A percentile compares a stretch with the other conserved stretches of the same genome.
These are phyloP conservation scores for Panus rudis DNA, from an alignment of 768 basidiomycete genomes.

Conservation along the genomic window DNA sequence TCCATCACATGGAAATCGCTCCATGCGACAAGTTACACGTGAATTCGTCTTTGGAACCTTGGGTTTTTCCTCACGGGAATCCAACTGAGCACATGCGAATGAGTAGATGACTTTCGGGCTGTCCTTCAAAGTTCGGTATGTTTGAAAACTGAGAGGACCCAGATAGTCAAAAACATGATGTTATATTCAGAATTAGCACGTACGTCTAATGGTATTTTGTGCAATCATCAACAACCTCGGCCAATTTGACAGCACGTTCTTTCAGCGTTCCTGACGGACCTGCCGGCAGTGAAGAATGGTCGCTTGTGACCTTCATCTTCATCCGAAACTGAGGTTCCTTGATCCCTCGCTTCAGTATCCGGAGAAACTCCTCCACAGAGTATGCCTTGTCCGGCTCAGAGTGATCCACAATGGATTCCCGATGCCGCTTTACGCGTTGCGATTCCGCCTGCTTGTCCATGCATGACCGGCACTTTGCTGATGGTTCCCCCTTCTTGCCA, in stretches of 20 bases:
- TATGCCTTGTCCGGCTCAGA: neutral
- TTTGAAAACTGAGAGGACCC: neutral
- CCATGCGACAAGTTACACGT: constrained; percentile 2
- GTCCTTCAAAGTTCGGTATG: neutral
- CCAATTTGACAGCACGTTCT: neutral
- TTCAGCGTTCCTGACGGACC: neutral
- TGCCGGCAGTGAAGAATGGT: neutral
- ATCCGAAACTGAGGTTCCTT: neutral
- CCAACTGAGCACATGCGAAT: constrained; percentile 4
- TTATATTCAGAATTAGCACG: neutral
- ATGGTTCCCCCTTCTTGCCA: neutral
- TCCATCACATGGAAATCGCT: constrained; percentile 7
- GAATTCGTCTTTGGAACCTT: neutral
- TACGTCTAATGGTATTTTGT: neutral
- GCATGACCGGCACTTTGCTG: neutral
- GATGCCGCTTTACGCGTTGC: neutral
- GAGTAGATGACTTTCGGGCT: neutral
- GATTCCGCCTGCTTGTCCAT: neutral
- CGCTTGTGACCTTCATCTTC: neutral
- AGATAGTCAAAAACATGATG: neutral
- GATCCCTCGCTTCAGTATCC: too few relatives aligned
- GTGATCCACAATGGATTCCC: neutral
- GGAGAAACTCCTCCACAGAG: too few relatives aligned
- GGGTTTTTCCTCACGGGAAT: constrained; percentile 1
- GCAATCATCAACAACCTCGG: neutral